phyloP scores from a whole-genome alignment of 2,329 filamentous ascomycete genomes.

The Exophiala phaeomuriformis region DNA sequence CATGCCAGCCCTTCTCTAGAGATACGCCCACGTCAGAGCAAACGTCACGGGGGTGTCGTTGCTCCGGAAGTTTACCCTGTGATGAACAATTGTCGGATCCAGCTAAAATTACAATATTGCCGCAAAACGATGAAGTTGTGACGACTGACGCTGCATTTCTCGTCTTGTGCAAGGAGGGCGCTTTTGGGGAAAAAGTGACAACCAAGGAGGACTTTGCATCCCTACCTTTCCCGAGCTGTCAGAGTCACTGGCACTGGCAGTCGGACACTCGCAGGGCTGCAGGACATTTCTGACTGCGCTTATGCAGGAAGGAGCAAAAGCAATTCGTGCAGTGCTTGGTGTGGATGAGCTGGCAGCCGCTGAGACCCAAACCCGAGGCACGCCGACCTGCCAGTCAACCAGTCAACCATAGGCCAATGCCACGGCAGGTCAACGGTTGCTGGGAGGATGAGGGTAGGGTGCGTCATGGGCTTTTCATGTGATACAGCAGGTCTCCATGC shows the following conservation, averaged over 20 bases:
- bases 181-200: neutral
- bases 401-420: neutral
- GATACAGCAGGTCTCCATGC: slow-evolving; percentile 13
- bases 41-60: neutral
- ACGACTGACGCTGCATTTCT: too few relatives aligned
- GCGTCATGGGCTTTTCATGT: slow-evolving; percentile 20
- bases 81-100: neutral
- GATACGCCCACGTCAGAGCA: neutral
- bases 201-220: neutral
- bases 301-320: slow-evolving; percentile 10
- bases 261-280: slow-evolving; percentile 1
- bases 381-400: neutral
- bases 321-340: neutral
- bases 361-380: slow-evolving; percentile 5
- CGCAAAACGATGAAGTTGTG: too few relatives aligned
- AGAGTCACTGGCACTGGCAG: neutral
- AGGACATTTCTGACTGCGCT: slow-evolving; percentile 3
- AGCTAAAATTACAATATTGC: too few relatives aligned
- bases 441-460: neutral
- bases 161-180: neutral
- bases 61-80: neutral
- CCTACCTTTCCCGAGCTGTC: neutral
- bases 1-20: neutral
- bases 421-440: slow-evolving; percentile 6
- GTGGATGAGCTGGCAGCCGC: neutral